Conservation (phyloP, 805 yeast genomes). For the Candida wancherniae region DNA sequence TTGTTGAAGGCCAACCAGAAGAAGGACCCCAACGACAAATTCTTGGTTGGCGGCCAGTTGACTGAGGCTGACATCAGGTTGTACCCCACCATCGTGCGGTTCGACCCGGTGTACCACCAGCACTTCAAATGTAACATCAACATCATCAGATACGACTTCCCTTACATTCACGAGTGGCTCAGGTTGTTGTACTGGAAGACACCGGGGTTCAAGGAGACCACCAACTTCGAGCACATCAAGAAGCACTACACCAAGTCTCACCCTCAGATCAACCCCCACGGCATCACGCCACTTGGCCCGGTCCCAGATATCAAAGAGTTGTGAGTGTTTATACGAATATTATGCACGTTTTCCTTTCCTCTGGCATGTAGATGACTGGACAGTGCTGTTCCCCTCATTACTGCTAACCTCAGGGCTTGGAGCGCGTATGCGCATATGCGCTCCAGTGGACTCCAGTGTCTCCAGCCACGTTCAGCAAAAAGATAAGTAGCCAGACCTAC, state of each 20-base stretch:
- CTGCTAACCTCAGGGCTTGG: too few species aligned
- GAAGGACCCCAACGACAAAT: conserved; percentile 21
- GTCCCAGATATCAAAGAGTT: conserved; percentile 58
- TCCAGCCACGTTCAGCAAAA: too few species aligned
- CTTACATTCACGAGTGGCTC: conserved; percentile 74
- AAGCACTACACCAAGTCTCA: conserved; percentile 88
- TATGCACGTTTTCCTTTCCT: not conserved
- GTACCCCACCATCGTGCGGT: conserved; percentile 81
- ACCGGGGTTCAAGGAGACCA: conserved; percentile 70
- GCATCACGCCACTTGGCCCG: conserved; percentile 88
- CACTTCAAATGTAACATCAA: conserved; percentile 91
- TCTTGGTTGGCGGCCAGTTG: conserved; percentile 55
- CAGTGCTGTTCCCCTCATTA: too few species aligned
- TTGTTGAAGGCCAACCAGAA: conserved; percentile 46
- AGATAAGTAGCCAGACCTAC: too few species aligned
- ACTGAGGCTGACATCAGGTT: conserved; percentile 92
- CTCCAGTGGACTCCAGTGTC: too few species aligned
- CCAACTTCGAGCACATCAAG: conserved; percentile 87
- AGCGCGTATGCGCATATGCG: too few species aligned
- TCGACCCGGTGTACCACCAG: conserved; percentile 90
- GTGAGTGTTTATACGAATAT: conserved; percentile 1
- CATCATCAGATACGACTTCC: conserved; percentile 76
- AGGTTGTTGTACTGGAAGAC: conserved; percentile 75
- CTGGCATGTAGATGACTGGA: not conserved
- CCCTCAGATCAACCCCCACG: conserved; percentile 69